Percentiles rank a stretch among this genome's conserved stretches.
These are phyloP conservation scores for Trichosporon sp. DNA, from an alignment of 1,284 basidiomycete genomes.

Conservation along the genomic window DNA sequence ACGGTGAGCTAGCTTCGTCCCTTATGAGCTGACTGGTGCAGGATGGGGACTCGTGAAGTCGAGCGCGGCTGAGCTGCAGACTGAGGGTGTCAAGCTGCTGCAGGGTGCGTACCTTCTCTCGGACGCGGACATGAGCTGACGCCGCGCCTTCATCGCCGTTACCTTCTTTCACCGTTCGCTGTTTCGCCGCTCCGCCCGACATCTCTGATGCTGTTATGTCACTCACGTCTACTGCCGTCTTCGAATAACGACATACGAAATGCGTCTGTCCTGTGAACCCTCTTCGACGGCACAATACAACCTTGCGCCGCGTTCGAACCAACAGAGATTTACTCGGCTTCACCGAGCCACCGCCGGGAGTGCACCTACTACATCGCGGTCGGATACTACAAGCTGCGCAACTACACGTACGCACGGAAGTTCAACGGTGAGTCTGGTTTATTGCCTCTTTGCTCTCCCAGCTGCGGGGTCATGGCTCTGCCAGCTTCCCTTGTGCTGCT, in stretches of 20 bases:
- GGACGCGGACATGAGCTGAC: not conserved
- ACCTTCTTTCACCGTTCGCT: not conserved
- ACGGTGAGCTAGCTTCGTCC: slow-evolving; percentile 55
- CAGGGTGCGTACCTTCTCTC: slow-evolving; percentile 61
- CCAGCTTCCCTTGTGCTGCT: not conserved
- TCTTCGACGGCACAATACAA: no score
- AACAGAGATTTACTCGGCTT: slow-evolving; percentile 84
- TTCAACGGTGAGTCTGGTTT: slow-evolving; percentile 72
- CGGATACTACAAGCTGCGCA: slow-evolving; percentile 95
- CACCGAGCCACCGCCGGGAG: slow-evolving; percentile 82
- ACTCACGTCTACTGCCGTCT: not conserved
- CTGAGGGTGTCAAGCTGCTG: slow-evolving; percentile 81
- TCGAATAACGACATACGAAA: no score
- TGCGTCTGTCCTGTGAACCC: no score
- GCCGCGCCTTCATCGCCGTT: not conserved
- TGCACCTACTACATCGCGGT: slow-evolving; percentile 96
- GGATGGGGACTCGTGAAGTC: slow-evolving; percentile 90
- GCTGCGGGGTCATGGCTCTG: not conserved
- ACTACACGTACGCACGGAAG: slow-evolving; percentile 85
- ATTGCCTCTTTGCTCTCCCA: not conserved
- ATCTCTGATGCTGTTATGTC: not conserved
- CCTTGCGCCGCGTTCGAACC: not conserved
- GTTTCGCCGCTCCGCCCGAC: not conserved
- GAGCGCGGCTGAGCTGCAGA: slow-evolving; percentile 72
- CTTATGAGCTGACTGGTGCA: slow-evolving; percentile 20